phyloP scores from a whole-genome alignment of 2,329 filamentous ascomycete species.

The Xylaria digitata region DNA sequence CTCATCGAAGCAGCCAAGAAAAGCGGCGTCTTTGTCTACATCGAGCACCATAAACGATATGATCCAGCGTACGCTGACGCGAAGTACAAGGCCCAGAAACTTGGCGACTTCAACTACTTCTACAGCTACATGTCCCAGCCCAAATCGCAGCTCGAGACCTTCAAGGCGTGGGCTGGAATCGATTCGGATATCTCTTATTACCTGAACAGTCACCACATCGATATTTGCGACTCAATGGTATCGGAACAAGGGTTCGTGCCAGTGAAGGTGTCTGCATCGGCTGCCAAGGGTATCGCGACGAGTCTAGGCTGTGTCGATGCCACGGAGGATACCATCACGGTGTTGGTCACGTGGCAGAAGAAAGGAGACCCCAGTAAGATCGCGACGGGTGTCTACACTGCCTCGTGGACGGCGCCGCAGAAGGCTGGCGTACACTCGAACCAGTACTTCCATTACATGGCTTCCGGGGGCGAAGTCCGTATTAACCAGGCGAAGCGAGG shows the following conservation, averaged over 20 bases:
- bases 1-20: constrained; percentile 78
- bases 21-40: constrained; percentile 86
- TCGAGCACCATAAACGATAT: constrained; percentile 97
- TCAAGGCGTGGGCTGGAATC: constrained; percentile 92
- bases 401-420: constrained; percentile 93
- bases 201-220: constrained; percentile 93
- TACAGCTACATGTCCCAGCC: constrained; percentile 97
- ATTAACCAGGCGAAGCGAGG: constrained; percentile 94
- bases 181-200: constrained; percentile 97
- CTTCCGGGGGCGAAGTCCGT: constrained; percentile 82
- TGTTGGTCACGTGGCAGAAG: constrained; percentile 89
- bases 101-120: constrained; percentile 98
- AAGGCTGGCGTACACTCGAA: constrained; percentile 95
- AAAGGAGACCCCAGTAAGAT: constrained; percentile 74
- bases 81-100: constrained; percentile 75
- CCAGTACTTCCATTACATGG: constrained; percentile 97
- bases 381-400: constrained; percentile 91
- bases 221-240: constrained; percentile 93
- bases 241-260: constrained; percentile 77
- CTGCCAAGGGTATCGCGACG: constrained; percentile 81
- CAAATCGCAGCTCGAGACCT: constrained; percentile 91
- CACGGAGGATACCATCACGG: constrained; percentile 93
- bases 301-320: constrained; percentile 79
- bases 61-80: constrained; percentile 94
- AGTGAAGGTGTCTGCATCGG: constrained; percentile 80